phyloP scores from a whole-genome alignment of 2,329 filamentous ascomycete species.

The Venturia asperata region DNA sequence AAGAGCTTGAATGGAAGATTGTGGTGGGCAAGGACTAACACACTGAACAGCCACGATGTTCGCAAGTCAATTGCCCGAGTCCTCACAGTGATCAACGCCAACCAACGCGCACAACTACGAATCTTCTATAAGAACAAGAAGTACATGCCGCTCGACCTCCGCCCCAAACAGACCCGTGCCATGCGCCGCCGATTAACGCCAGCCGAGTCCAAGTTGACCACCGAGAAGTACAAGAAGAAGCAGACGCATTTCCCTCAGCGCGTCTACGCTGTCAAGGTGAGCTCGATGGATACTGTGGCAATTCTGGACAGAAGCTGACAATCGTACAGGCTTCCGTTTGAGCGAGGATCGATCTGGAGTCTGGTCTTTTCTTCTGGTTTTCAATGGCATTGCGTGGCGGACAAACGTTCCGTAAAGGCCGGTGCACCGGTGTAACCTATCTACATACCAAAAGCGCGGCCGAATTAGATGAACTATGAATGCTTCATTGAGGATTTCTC shows the following conservation, averaged over 20 bases:
- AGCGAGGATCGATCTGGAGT: constrained; percentile 10
- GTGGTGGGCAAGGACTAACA: constrained; percentile 17
- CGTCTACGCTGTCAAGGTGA: constrained; percentile 97
- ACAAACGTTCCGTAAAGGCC: constrained; percentile 6
- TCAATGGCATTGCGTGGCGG: constrained; percentile 14
- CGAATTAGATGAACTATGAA: constrained; percentile 11
- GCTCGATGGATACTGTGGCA: constrained; percentile 21
- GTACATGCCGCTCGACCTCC: constrained; percentile 96
- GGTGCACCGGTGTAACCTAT: constrained; percentile 10
- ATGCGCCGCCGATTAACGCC: constrained; percentile 92
- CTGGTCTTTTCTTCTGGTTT: constrained; percentile 14
- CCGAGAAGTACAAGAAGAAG: constrained; percentile 97
- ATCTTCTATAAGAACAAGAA: constrained; percentile 99
- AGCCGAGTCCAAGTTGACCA: constrained; percentile 75
- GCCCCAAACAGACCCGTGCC: constrained; percentile 95
- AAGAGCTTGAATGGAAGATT: constrained; percentile 24
- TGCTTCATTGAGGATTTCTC: constrained; percentile 1
- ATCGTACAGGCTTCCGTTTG: neutral
- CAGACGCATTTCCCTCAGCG: constrained; percentile 93
- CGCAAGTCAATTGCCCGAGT: constrained; percentile 99
- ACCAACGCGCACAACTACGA: constrained; percentile 95
- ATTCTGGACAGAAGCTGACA: neutral
- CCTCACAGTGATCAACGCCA: constrained; percentile 99
- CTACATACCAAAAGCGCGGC: constrained; percentile 9
- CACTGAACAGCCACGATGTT: constrained; percentile 72